phyloP scores from a whole-genome alignment of 257 asterid species.

The Echium plantagineum region DNA sequence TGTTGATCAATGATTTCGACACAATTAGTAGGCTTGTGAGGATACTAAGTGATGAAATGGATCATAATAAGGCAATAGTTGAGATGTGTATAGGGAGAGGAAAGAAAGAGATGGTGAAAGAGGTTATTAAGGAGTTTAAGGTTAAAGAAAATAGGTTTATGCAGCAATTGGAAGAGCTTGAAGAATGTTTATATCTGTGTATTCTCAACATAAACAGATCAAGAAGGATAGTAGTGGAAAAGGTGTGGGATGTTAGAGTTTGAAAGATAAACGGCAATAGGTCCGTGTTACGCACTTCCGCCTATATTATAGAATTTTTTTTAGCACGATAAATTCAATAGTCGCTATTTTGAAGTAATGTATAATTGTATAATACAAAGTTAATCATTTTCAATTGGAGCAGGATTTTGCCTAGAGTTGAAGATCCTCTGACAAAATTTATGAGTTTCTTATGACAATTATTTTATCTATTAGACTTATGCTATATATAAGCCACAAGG shows the following conservation, averaged over 20 bases:
- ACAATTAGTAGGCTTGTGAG: slow-evolving; percentile 39
- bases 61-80: slow-evolving; percentile 38
- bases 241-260: slow-evolving; percentile 13
- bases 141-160: slow-evolving; percentile 22
- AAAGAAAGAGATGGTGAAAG: slow-evolving; percentile 35
- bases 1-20: slow-evolving; percentile 51
- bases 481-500: neutral
- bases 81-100: slow-evolving; percentile 35
- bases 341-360: too few relatives aligned
- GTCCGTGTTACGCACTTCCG: too few relatives aligned
- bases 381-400: neutral
- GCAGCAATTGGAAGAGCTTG: slow-evolving; percentile 53
- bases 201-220: slow-evolving; percentile 52
- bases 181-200: slow-evolving; percentile 52
- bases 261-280: too few relatives aligned
- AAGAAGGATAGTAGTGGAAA: slow-evolving; percentile 36
- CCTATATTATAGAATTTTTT: too few relatives aligned
- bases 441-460: too few relatives aligned
- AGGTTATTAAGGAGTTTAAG: slow-evolving; percentile 34
- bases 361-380: too few relatives aligned
- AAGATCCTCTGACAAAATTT: neutral
- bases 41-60: slow-evolving; percentile 41
- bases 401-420: neutral
- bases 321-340: too few relatives aligned
- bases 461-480: too few relatives aligned